These are phyloP conservation scores for Leishmania mexicana DNA, from an alignment of 208 protist species.

Conservation along the genomic window DNA sequence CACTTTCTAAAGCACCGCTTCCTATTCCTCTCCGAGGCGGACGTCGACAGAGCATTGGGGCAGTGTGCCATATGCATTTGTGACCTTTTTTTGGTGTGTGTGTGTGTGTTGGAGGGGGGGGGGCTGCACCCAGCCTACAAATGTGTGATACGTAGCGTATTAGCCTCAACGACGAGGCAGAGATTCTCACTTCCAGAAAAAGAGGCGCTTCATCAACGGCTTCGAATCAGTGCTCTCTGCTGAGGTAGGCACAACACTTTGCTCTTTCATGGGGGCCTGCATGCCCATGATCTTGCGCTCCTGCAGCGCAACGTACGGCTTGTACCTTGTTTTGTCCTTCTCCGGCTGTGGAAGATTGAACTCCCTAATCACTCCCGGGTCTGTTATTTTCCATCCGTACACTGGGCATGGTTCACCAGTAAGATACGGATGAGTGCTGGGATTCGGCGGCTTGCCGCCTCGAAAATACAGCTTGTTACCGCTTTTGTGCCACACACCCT, in stretches of 20 bases:
- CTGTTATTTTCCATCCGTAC: constrained; percentile 88
- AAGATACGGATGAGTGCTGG: constrained; percentile 86
- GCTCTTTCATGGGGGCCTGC: constrained; percentile 21
- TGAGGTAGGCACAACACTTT: constrained; percentile 1
- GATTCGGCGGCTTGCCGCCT: constrained; percentile 89
- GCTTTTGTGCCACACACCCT: constrained; percentile 92
- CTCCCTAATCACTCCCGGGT: constrained; percentile 77
- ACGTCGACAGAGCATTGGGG: not conserved
- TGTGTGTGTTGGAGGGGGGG: not conserved
- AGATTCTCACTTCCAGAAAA: constrained; percentile 82
- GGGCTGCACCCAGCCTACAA: not conserved
- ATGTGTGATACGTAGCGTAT: not conserved
- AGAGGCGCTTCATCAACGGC: constrained; percentile 85
- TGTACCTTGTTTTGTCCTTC: constrained; percentile 73
- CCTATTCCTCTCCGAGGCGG: not conserved
- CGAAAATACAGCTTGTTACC: constrained; percentile 89
- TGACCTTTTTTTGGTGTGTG: not conserved
- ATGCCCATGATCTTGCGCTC: constrained; percentile 81
- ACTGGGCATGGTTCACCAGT: constrained; percentile 91
- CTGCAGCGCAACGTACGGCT: constrained; percentile 89
- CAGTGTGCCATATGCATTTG: not conserved
- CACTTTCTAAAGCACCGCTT: not conserved
- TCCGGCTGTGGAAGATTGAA: constrained; percentile 82
- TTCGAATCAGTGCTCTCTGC: constrained; percentile 41
- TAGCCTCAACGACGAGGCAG: not conserved